phyloP scores from a whole-genome alignment of 257 asterid genomes.

The Penstemon davidsonii region DNA sequence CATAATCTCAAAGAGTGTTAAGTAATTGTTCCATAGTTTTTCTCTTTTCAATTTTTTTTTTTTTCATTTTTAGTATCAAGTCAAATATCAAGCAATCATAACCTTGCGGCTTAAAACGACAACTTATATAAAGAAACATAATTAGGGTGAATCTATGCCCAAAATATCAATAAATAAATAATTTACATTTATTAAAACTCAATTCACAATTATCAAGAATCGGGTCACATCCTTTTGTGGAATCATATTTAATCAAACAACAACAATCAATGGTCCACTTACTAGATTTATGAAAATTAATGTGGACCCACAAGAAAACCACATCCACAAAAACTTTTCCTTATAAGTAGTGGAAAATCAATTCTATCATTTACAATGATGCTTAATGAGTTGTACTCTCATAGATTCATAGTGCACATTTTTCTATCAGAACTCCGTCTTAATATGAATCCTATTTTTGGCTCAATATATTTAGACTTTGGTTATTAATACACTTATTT shows the following conservation, averaged over 20 bases:
- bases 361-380: constrained; percentile 9
- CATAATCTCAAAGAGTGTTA: no score
- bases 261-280: constrained; percentile 49
- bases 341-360: background rate
- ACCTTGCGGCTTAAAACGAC: background rate
- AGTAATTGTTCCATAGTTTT: no score
- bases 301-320: constrained; percentile 41
- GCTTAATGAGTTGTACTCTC: background rate
- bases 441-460: no score
- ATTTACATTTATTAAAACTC: constrained; percentile 33
- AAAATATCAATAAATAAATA: constrained; percentile 19
- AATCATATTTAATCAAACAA: constrained; percentile 43
- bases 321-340: constrained; percentile 30
- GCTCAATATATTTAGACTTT: no score
- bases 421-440: background rate
- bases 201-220: constrained; percentile 37
- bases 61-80: background rate
- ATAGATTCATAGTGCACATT: background rate
- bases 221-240: constrained; percentile 36
- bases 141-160: constrained; percentile 16
- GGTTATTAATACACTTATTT: no score
- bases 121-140: background rate
- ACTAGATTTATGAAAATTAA: constrained; percentile 39
- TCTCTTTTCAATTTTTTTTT: no score
- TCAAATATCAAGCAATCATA: background rate